phyloP scores from a whole-genome alignment of 805 yeast species.

The Starmerella gropengiesseri region DNA sequence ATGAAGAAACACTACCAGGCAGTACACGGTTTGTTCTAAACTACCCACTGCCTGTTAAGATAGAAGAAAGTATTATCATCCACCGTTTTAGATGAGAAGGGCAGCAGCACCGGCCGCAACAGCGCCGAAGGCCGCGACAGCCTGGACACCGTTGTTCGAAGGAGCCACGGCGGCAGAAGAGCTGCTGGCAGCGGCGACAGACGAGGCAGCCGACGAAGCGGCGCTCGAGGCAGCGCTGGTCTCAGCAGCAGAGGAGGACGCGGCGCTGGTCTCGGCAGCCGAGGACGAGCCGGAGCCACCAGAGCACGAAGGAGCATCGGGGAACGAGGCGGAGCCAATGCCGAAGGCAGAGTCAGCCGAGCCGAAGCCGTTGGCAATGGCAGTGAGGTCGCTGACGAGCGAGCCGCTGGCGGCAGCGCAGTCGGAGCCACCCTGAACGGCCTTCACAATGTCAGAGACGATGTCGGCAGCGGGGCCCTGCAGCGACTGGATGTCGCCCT shows the following conservation, averaged over 20 bases:
- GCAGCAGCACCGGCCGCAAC: slow-evolving; percentile 24
- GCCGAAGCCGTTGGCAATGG: slow-evolving; percentile 15
- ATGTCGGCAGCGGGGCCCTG: slow-evolving; percentile 21
- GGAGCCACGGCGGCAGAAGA: slow-evolving; percentile 13
- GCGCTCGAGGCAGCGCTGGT: slow-evolving; percentile 2
- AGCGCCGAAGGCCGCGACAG: slow-evolving; percentile 22
- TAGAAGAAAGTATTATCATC: neutral
- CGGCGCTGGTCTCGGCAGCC: slow-evolving; percentile 8
- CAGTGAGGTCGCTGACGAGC: slow-evolving; percentile 14
- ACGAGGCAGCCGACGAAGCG: slow-evolving; percentile 13
- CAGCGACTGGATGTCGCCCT: slow-evolving; percentile 22
- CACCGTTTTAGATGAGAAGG: slow-evolving; percentile 20
- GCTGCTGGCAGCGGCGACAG: slow-evolving; percentile 10
- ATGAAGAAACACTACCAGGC: neutral
- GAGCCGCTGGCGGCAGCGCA: slow-evolving; percentile 14
- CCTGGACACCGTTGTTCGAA: slow-evolving; percentile 19
- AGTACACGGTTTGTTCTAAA: too few relatives aligned
- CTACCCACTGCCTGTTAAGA: neutral
- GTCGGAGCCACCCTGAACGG: slow-evolving; percentile 15
- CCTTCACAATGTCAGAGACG: slow-evolving; percentile 18
- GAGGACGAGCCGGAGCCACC: slow-evolving; percentile 13
- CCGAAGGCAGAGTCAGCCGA: slow-evolving; percentile 20
- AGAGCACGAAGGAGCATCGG: slow-evolving; percentile 12
- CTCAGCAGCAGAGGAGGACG: neutral
- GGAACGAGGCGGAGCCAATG: slow-evolving; percentile 12